A percentile compares a stretch with the other conserved stretches of the same genome.
Conservation (phyloP, 2,329 filamentous ascomycete species). For the Talaromyces sp. region DNA sequence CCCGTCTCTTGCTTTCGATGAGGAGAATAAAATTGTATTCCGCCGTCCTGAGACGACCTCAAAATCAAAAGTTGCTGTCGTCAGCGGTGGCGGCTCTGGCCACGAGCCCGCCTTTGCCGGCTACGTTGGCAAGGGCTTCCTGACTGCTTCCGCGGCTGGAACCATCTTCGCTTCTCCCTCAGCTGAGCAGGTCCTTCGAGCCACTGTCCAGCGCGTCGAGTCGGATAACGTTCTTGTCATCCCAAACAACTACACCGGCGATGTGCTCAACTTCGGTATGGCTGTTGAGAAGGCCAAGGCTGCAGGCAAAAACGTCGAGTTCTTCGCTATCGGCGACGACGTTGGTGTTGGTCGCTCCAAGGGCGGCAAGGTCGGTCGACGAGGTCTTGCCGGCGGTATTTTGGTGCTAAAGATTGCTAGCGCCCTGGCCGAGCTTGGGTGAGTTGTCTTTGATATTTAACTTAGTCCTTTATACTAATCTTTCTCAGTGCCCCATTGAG, state of each 20-base stretch:
- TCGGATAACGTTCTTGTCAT: conserved; percentile 70
- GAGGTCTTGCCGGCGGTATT: conserved; percentile 87
- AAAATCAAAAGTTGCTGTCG: conserved; percentile 64
- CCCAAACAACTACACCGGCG: conserved; percentile 92
- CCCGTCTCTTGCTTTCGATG: conserved; percentile 73
- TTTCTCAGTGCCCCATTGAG: conserved; percentile 48
- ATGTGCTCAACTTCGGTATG: conserved; percentile 88
- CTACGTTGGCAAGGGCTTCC: conserved; percentile 75
- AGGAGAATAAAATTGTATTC: conserved; percentile 78
- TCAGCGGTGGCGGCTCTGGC: conserved; percentile 83
- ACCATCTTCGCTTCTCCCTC: conserved; percentile 80
- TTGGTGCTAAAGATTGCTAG: conserved; percentile 87
- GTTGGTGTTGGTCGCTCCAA: conserved; percentile 76
- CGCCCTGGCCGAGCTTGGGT: conserved; percentile 69
- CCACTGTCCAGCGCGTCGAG: conserved; percentile 67
- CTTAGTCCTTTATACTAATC: conserved; percentile 40
- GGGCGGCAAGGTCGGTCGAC: conserved; percentile 84
- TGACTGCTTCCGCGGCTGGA: conserved; percentile 76
- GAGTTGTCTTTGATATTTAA: conserved; percentile 34
- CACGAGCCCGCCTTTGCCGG: conserved; percentile 85
- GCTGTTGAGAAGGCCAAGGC: conserved; percentile 87
- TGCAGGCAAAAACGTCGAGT: conserved; percentile 69
- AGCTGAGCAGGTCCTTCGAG: conserved; percentile 74
- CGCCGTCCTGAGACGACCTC: conserved; percentile 52
- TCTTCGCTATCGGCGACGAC: conserved; percentile 89